Evolutionary conservation across 345 rosid species (phyloP).

Genomic region (Bretschneidera sinensis): DNA sequence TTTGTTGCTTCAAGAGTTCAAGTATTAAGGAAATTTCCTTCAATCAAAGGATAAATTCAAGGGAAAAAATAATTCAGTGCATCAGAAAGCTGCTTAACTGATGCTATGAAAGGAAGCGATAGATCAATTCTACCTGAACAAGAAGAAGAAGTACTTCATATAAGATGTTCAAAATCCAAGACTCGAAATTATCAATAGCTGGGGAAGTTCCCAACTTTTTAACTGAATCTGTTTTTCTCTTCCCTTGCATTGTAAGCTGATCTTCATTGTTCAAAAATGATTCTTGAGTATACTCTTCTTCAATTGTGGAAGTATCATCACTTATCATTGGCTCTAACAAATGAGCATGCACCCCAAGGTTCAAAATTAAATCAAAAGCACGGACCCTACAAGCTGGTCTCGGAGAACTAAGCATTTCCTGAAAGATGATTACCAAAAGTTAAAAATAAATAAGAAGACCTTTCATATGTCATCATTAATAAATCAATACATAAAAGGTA

Average conservation of each 20-base stretch:
- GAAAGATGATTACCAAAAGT: slow-evolving; percentile 23
- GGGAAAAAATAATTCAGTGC: slow-evolving; percentile 9
- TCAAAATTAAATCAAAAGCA: slow-evolving; percentile 91
- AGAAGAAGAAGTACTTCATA: slow-evolving; percentile 88
- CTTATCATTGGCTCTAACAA: slow-evolving; percentile 73
- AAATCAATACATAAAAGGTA: slow-evolving; percentile 10
- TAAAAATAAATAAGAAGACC: slow-evolving; percentile 24
- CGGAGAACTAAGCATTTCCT: slow-evolving; percentile 95
- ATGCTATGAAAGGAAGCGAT: not conserved
- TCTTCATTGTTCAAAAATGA: slow-evolving; percentile 54
- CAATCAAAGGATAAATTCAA: slow-evolving; percentile 10
- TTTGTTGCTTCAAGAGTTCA: not conserved
- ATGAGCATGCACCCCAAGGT: slow-evolving; percentile 98
- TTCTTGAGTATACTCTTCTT: slow-evolving; percentile 78
- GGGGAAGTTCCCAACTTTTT: slow-evolving; percentile 50
- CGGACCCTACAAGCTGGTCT: slow-evolving; percentile 73
- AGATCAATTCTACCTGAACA: slow-evolving; percentile 65
- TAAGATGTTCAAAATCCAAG: slow-evolving; percentile 89
- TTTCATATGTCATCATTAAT: slow-evolving; percentile 4
- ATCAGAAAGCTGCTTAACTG: not conserved
- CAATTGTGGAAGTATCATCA: slow-evolving; percentile 70
- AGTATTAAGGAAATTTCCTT: not conserved
- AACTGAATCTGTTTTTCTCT: slow-evolving; percentile 40
- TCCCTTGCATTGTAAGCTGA: slow-evolving; percentile 45
- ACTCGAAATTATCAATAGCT: slow-evolving; percentile 73